These are phyloP conservation scores for Artomyces pyxidatus DNA, from an alignment of 768 basidiomycete genomes.

Conservation along the genomic window DNA sequence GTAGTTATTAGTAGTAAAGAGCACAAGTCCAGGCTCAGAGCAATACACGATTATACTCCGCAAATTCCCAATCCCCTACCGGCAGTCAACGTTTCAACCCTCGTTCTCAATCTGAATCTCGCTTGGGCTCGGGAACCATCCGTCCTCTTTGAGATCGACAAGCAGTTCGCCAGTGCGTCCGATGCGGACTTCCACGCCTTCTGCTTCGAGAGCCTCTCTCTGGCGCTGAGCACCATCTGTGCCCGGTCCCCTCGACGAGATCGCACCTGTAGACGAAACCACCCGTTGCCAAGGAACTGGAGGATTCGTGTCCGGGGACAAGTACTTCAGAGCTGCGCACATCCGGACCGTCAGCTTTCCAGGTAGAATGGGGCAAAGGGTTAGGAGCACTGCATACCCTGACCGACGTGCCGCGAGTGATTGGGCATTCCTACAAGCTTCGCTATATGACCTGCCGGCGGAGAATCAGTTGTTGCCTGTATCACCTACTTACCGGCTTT, in stretches of 20 bases:
- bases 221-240: conserved; percentile 75
- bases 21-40: too few relatives aligned
- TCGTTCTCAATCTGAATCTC: conserved; percentile 4
- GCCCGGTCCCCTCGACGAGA: conserved; percentile 79
- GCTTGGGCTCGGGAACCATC: conserved; percentile 53
- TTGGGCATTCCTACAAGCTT: conserved; percentile 74
- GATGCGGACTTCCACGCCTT: conserved; percentile 69
- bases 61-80: too few relatives aligned
- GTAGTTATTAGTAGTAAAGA: too few relatives aligned
- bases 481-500: neutral
- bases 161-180: conserved; percentile 49
- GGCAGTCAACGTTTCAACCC: too few relatives aligned
- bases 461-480: neutral
- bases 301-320: conserved; percentile 48
- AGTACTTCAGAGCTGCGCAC: conserved; percentile 75
- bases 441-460: conserved; percentile 59
- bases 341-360: neutral
- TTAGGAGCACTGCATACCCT: conserved; percentile 37
- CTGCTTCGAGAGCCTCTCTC: conserved; percentile 64
- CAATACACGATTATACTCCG: too few relatives aligned
- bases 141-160: conserved; percentile 48
- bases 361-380: neutral
- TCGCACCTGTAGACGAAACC: conserved; percentile 57
- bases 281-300: conserved; percentile 83
- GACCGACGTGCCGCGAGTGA: conserved; percentile 75